These are phyloP conservation scores for Metschnikowia shivogae DNA, from an alignment of 805 yeast species.

Conservation along the genomic window DNA sequence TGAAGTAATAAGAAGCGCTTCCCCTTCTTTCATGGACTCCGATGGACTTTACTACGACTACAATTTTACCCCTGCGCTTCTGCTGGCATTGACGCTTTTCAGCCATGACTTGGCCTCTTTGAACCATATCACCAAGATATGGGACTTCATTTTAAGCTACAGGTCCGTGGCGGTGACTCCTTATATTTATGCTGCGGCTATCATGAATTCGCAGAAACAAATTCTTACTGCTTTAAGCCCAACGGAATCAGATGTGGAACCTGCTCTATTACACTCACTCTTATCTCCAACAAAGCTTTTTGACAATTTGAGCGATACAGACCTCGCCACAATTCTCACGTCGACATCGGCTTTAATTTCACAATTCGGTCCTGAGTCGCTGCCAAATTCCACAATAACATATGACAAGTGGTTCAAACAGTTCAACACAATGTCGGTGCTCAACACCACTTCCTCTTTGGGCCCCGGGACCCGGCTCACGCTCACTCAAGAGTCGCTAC, in stretches of 20 bases:
- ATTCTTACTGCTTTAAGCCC: not conserved
- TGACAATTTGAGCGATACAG: conserved; percentile 24
- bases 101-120: conserved; percentile 62
- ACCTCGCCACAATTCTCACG: conserved; percentile 25
- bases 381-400: conserved; percentile 20
- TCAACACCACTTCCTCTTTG: conserved; percentile 30
- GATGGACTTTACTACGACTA: conserved; percentile 32
- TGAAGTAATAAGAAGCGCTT: conserved; percentile 37
- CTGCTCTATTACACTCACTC: conserved; percentile 32
- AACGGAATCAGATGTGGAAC: conserved; percentile 20
- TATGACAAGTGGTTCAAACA: conserved; percentile 33
- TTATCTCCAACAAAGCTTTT: conserved; percentile 32
- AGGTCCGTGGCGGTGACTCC: conserved; percentile 52
- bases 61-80: conserved; percentile 54
- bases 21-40: conserved; percentile 21
- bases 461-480: not conserved
- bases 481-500: not conserved
- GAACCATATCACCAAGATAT: conserved; percentile 50
- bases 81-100: conserved; percentile 73
- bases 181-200: conserved; percentile 57
- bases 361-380: conserved; percentile 20
- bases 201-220: conserved; percentile 39
- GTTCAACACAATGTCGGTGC: conserved; percentile 31
- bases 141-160: conserved; percentile 64
- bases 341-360: conserved; percentile 25